Base-by-base conservation (phyloP, 768 basidiomycete genomes). In the Auriscalpium orientale region DNA sequence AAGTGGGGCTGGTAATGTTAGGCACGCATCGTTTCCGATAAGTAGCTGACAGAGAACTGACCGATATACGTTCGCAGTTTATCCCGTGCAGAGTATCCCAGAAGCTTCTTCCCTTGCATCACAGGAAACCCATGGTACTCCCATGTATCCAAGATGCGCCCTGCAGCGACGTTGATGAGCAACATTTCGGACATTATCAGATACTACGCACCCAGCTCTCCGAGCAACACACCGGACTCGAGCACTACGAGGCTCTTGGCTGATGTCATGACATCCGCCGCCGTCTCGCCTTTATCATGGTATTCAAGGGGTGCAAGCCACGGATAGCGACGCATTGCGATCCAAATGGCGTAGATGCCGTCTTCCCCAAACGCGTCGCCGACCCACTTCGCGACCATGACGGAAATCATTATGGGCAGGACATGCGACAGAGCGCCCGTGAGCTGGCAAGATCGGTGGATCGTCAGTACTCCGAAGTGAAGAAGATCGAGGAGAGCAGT, bases 351-450 rank as follows among this genome's bases (percentile, higher is more conserved):
- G 64, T 87, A 89, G 47, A 87, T 86, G 15, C 85, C 85, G 58
- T 85, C 84, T 57, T 78, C 79, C 3, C 80, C 82, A 54, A 85
- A 74, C 12, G 84, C 85, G 63, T 89, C 87, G 8, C 81, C 87
- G 10, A 88, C 82, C 82, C 83, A 88, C 72, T 89, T 89, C 8
- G 85, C 75, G 18, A 81, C 79, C 82, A 87, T 86, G 51, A 89
- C 85, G 54, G 81, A 82, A 47, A 89, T 82, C 87, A 89, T 88
- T 66, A 89, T 87, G 15, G 87, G 87, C 35, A 89, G 73, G n/a
- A 89, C 87, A 70, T 89, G 87, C 13, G 86, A 88, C 28, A 89
- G 72, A 4, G 87, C 87, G 13, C 87, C 87, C 20, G 87, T 89
- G n/a, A 89, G 72, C 85, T 87, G 40, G 7, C 13, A 49, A 20